These are phyloP conservation scores for Monosporascus sp. DNA, from an alignment of 2,329 filamentous ascomycete species.

Conservation along the genomic window DNA sequence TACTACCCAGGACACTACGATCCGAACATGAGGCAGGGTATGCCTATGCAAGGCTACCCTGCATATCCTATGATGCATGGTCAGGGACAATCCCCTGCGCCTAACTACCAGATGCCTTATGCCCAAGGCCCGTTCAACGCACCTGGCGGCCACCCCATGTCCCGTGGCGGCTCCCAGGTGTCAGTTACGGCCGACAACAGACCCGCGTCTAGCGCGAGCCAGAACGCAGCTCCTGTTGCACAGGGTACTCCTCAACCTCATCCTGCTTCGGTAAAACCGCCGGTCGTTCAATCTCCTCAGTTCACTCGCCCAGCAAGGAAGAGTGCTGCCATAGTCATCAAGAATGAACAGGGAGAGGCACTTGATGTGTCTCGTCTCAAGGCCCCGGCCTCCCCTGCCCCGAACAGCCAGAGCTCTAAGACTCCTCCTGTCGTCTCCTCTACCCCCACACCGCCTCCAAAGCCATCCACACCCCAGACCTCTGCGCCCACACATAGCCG, in stretches of 20 bases:
- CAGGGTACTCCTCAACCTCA: conserved; percentile 58
- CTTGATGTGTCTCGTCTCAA: conserved; percentile 63
- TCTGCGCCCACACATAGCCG: conserved; percentile 58
- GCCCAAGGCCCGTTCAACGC: conserved; percentile 33
- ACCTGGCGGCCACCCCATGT: conserved; percentile 62
- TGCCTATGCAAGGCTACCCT: conserved; percentile 33
- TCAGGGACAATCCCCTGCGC: conserved; percentile 41
- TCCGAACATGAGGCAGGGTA: conserved; percentile 38
- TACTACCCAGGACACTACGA: conserved; percentile 49
- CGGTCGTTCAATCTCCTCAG: conserved; percentile 37
- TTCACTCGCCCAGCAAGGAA: conserved; percentile 52
- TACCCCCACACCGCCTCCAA: conserved; percentile 74
- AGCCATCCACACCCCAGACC: conserved; percentile 52
- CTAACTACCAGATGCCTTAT: conserved; percentile 43
- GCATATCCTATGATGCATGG: conserved; percentile 21
- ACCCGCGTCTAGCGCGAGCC: conserved; percentile 60
- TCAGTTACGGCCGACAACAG: conserved; percentile 46
- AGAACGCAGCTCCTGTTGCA: conserved; percentile 54
- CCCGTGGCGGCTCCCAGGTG: conserved; percentile 74
- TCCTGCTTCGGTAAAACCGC: conserved; percentile 49
- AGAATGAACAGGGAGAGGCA: conserved; percentile 73
- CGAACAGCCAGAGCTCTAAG: conserved; percentile 52
- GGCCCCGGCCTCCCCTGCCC: conserved; percentile 51
- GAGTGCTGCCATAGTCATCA: conserved; percentile 77
- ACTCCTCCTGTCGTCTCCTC: conserved; percentile 68